Evolutionary conservation across 2,329 filamentous ascomycete species (phyloP).

Genomic region (Teratosphaeria viscida): DNA sequence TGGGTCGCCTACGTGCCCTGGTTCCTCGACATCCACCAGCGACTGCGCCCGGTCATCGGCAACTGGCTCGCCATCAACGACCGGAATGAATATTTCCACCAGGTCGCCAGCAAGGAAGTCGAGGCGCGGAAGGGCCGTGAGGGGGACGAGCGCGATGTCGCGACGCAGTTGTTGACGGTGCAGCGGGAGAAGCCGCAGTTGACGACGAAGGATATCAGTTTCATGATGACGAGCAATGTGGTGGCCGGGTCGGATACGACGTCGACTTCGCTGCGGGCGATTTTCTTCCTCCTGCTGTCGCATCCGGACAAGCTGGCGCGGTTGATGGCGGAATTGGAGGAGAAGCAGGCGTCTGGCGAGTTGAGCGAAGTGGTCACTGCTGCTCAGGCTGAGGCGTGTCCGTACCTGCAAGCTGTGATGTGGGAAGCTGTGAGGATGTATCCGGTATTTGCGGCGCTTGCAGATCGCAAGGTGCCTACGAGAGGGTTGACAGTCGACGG

Average conservation of each 20-base stretch:
- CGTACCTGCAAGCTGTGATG: background rate
- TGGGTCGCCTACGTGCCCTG: constrained; percentile 30
- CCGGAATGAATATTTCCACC: background rate
- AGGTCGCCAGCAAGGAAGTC: background rate
- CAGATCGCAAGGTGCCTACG: background rate
- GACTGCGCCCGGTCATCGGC: constrained; percentile 24
- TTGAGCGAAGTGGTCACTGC: background rate
- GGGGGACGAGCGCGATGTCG: background rate
- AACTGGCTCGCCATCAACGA: background rate
- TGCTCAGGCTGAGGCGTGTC: background rate
- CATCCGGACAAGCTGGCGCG: background rate
- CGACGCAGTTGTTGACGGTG: background rate
- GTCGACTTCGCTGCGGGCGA: background rate
- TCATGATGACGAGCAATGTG: background rate
- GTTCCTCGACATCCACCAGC: constrained; percentile 24
- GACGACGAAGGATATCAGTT: background rate
- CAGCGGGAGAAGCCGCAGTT: background rate
- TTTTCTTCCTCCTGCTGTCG: background rate
- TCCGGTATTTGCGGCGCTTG: background rate
- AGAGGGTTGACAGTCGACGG: background rate
- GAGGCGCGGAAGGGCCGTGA: background rate
- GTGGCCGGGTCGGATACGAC: background rate
- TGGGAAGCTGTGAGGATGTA: background rate
- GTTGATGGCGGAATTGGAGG: background rate
- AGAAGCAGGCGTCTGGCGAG: background rate